These are phyloP conservation scores for Kalanchoe fedtschenkoi DNA, from an alignment of 164 flowering plant species.

Conservation along the genomic window DNA sequence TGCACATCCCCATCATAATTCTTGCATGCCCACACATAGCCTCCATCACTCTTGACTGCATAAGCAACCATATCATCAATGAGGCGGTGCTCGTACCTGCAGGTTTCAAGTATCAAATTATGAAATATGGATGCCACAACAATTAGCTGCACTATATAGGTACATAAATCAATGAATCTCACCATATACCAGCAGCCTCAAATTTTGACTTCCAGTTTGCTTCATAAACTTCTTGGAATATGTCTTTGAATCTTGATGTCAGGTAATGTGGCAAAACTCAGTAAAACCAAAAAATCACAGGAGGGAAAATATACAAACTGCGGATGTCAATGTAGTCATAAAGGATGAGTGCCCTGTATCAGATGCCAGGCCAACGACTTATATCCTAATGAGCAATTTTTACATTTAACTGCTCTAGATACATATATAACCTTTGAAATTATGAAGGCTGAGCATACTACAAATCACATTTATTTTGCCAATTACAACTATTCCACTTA, in stretches of 20 bases:
- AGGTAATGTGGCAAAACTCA: neutral
- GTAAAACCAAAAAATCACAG: too few species aligned
- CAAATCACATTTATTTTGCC: too few species aligned
- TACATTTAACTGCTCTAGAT: too few species aligned
- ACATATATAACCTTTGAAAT: too few species aligned
- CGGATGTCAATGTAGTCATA: too few species aligned
- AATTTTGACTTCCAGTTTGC: conserved; percentile 63
- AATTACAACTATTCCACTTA: too few species aligned
- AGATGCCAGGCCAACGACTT: too few species aligned
- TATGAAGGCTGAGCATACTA: too few species aligned
- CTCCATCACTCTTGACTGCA: conserved; percentile 93
- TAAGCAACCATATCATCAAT: conserved; percentile 99
- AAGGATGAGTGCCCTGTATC: too few species aligned
- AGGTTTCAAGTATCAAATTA: neutral
- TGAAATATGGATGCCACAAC: neutral
- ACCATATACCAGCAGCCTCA: conserved; percentile 84
- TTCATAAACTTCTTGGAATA: conserved; percentile 78
- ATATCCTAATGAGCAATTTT: too few species aligned
- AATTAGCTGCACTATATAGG: neutral
- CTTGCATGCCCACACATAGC: conserved; percentile 98
- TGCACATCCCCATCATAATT: conserved; percentile 98
- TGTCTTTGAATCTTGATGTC: conserved; percentile 63
- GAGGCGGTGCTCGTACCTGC: conserved; percentile 93
- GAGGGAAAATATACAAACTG: too few species aligned
- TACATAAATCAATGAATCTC: conserved; percentile 10